Percentiles rank a stretch among this genome's conserved stretches.
These are phyloP conservation scores for Cladosporium halotolerans DNA, from an alignment of 2,329 filamentous ascomycete species.

Conservation along the genomic window DNA sequence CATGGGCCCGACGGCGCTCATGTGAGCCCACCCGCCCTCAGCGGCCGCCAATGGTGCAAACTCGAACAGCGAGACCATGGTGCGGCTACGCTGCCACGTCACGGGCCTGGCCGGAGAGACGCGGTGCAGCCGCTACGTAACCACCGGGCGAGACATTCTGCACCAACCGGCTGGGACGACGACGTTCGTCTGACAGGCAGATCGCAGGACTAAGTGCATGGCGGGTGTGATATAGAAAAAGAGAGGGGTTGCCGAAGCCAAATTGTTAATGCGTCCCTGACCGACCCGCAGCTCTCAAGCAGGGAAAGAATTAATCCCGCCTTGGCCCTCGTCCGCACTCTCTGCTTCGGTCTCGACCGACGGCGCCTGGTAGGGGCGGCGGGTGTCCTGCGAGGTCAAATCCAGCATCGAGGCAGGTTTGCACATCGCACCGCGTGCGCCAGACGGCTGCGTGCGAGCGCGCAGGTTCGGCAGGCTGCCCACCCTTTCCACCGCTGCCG, in stretches of 20 bases:
- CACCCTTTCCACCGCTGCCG: constrained; percentile 3
- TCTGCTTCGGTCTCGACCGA: constrained; percentile 11
- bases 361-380: constrained; percentile 3
- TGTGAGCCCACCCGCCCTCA: neutral
- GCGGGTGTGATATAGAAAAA: too few relatives aligned
- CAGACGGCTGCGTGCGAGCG: constrained; percentile 7
- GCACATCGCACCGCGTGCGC: constrained; percentile 1
- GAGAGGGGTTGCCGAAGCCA: too few relatives aligned
- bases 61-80: neutral
- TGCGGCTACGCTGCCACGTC: constrained; percentile 4
- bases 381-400: neutral
- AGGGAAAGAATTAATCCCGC: neutral
- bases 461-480: constrained; percentile 10
- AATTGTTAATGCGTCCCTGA: too few relatives aligned
- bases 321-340: constrained; percentile 4
- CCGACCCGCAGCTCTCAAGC: too few relatives aligned
- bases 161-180: too few relatives aligned
- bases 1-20: constrained; percentile 5
- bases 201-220: too few relatives aligned
- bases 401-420: constrained; percentile 12
- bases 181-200: too few relatives aligned
- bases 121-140: neutral
- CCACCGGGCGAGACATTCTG: neutral
- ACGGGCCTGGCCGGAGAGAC: neutral
- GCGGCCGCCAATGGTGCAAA: too few relatives aligned